Evolutionary conservation across 2,329 filamentous ascomycete species (phyloP), one percentile per base, ranked within the genome.

Genomic region (Sporothrix pseudoabietina): DNA sequence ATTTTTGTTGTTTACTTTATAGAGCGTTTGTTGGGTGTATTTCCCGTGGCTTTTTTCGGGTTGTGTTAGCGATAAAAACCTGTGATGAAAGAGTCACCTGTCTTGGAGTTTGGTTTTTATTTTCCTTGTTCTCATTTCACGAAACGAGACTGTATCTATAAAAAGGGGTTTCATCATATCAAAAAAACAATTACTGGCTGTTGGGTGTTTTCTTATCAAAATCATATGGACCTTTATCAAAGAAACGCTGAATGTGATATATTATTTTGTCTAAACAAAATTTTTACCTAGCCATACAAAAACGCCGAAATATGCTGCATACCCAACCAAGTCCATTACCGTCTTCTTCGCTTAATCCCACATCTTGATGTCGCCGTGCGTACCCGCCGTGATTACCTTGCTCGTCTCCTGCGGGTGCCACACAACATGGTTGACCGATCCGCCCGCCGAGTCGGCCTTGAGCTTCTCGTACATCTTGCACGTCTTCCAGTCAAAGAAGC

Each of bases 401-500:
- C 92, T 96, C 22, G 92, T 96, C 86, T 99, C 96, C 83, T 98
- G 92, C n/a, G 95, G 94, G 82, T 98, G 94, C 95, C 96, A 99
- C 80, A 92, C 92, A 73, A 96, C 89, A 77, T 91, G 93, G n/a
- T 94, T 93, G 72, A 98, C 87, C 5, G 94, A 90, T 71, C 91
- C 89, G 72, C 94, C 94, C 74, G 93, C 90, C 32, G 93, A 92
- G 77, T 94, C 91, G 30, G 94, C 94, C 82, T 92, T 89, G 76
- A 99, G 89, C 87, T 98, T 98, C 83, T 97, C 94, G 83, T 94
- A 97, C 94, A 99, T 95, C 84, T 98, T 98, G 82, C 95, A 97
- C 54, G 94, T 98, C 88, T 99, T 99, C 93, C 94, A 99, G 82
- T 98, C 96, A 94, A 94, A 99, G 84, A 98, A 98, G 82, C 93